A percentile compares a stretch with the other conserved stretches of the same genome.
Evolutionary conservation across 164 flowering plant species (phyloP).

Genomic region (Santalum album): DNA sequence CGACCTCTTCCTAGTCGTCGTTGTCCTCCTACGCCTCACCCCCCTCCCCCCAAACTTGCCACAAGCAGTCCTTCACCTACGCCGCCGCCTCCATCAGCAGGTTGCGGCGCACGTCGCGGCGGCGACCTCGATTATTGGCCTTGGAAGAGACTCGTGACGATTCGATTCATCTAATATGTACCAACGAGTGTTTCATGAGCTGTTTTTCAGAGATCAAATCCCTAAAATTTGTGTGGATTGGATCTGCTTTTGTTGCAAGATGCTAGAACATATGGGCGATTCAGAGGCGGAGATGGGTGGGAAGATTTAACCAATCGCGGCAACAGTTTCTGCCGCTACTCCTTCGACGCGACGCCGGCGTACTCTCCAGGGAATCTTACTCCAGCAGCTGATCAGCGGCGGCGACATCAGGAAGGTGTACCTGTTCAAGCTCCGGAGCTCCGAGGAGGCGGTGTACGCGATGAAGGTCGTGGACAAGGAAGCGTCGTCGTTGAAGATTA

Average conservation of each 20-base stretch:
- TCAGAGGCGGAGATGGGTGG: constrained; percentile 26
- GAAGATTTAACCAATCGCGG: constrained; percentile 37
- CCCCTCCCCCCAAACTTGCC: constrained; percentile 21
- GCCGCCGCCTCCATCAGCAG: constrained; percentile 62
- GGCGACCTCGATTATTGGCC: no score
- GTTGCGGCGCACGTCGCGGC: constrained; percentile 31
- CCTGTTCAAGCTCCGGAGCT: constrained; percentile 40
- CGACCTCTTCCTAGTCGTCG: constrained; percentile 36
- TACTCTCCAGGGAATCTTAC: constrained; percentile 24
- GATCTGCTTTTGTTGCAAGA: constrained; percentile 6
- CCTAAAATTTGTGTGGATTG: background rate
- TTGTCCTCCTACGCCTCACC: constrained; percentile 24
- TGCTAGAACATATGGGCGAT: constrained; percentile 22
- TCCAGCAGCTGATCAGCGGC: constrained; percentile 48
- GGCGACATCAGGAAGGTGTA: constrained; percentile 80
- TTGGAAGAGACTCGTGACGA: background rate
- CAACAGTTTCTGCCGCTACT: constrained; percentile 40
- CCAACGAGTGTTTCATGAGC: no score
- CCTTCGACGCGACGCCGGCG: constrained; percentile 25
- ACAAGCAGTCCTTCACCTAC: constrained; percentile 49
- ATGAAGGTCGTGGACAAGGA: constrained; percentile 86
- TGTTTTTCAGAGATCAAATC: background rate
- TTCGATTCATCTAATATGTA: no score
- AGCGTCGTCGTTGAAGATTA: constrained; percentile 43
- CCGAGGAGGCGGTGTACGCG: constrained; percentile 32